Evolutionary conservation across 2,329 filamentous ascomycete species (phyloP), one percentile per base, ranked within the genome.

Genomic region (Nigrospora oryzae): DNA sequence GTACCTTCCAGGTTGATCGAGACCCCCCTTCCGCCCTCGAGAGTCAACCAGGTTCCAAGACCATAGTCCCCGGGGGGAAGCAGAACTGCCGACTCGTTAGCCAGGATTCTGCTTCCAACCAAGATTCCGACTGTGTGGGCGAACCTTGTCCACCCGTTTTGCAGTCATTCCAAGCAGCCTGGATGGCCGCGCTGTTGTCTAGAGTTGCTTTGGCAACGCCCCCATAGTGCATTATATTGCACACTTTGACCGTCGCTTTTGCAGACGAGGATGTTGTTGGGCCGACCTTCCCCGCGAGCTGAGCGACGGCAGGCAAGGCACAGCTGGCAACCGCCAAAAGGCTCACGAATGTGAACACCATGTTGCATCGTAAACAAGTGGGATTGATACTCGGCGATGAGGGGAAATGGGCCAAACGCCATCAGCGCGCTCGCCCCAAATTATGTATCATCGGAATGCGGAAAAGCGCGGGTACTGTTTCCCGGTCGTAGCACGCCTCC

Each of bases 161-260:
- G 61, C 73, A 77, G 16, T 61, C 56, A 14, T 49, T 39, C 57
- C 56, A 60, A 10, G 59, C 54, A 15, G 49, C 38, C 23, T 46
- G 46, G 44, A 61, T 56, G 19, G 58, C 58, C 19, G 45, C 53
- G 39, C 58, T 48, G 48, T 58, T 61, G 50, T 77, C 73, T 3
- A 68, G 70, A 14, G 61, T 57, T 35, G 69, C 69, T 49, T 71
- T 67, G 2, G 71, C 68, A n/a, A 63, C 63, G 30, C 64, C 74
- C 11, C 74, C 73, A 50, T 75, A 74, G 43, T 68, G 55, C 43
- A 70, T 62, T 43, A 77, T 71, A 53, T 70, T 70, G 60, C 73
- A 77, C 4, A 60, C 49, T 50, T 62, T 62, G 43, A 49, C 52
- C 15, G 55, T 52, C 31, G 55, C 51, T 50, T 62, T 62, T 37